phyloP scores from a whole-genome alignment of 73 alveolate species.

The Tetrahymena elliotti region DNA sequence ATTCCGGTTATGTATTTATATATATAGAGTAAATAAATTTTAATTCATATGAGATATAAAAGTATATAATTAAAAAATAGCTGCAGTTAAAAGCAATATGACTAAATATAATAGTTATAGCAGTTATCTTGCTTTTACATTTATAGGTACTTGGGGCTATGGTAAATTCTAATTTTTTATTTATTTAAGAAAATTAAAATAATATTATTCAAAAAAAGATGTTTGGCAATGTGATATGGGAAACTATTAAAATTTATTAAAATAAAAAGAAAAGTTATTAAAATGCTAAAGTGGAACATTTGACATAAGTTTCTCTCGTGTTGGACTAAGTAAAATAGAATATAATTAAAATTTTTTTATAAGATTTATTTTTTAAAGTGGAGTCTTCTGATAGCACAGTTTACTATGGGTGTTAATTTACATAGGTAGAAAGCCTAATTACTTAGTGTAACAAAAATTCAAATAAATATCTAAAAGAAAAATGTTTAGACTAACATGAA shows the following conservation, averaged over 20 bases:
- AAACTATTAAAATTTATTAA: not conserved
- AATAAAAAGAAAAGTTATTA: not conserved
- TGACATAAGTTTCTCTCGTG: not conserved
- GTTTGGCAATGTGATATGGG: not conserved
- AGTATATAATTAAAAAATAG: not conserved
- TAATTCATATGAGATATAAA: not conserved
- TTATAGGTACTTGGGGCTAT: not conserved
- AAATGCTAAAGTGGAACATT: not conserved
- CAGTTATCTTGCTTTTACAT: not conserved
- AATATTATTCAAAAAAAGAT: not conserved
- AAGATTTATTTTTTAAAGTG: not conserved
- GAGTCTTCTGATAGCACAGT: not conserved
- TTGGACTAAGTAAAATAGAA: not conserved
- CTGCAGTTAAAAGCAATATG: not conserved
- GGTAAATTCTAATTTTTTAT: not conserved
- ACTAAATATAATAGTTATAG: not conserved
- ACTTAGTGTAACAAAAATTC: not conserved
- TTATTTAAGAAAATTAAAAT: too few relatives aligned
- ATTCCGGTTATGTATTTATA: not conserved
- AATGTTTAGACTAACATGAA: not conserved
- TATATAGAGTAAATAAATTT: not conserved
- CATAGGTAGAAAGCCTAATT: not conserved
- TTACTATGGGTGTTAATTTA: not conserved
- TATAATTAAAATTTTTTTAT: not conserved
- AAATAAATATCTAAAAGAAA: not conserved